Evolutionary conservation across 805 yeast species (phyloP), one percentile per base, ranked within the genome.

Genomic region (Ogataea ramenticola): DNA sequence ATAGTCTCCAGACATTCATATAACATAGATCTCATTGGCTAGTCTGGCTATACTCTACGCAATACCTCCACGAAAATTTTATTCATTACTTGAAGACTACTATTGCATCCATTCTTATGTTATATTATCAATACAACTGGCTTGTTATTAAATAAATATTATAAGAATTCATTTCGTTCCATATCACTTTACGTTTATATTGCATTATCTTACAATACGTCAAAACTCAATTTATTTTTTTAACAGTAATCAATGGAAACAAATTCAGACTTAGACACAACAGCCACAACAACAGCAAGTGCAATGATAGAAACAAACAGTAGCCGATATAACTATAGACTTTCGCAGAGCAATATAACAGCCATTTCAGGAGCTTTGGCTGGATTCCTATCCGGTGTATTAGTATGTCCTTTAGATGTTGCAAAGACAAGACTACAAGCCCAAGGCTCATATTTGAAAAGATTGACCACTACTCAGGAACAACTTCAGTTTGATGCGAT

Each of bases 371-470:
- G 99, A 0, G 97, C 97, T 1, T 63, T 88, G n/a, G 87, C 97
- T 1, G 99, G 99, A 1, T 84, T 93, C 51, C 57, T 86, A 8
- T 81, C 97, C 0, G 98, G 98, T 0, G 74, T 90, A 2, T 71
- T 78, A 2, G 99, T 93, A 7, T 93, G 98, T 63, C 99, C 99
- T 0, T 66, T 93, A 30, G 99, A 93, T 59, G 99, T 93, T 40
- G 91, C 93, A 14, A 93, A 93, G 63, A 93, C 99, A 5, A 68
- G 96, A 53, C 71, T 90, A 38, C 99, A 91, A 65, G 97, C 97
- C 1, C 96, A 87, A 59, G 96, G 96, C 8, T 77, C 71, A 43
- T 62, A 51, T 38, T 48, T 65, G 17, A 49, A 54, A 40, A 48
- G 48, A 36, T 39, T 53, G 16, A 43, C 50, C 9, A 47, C 43